Percentiles rank a stretch among this genome's conserved stretches.
These are phyloP conservation scores for Actinomortierella ambigua DNA, from an alignment of 371 early-diverging fungal genomes.

Conservation along the genomic window DNA sequence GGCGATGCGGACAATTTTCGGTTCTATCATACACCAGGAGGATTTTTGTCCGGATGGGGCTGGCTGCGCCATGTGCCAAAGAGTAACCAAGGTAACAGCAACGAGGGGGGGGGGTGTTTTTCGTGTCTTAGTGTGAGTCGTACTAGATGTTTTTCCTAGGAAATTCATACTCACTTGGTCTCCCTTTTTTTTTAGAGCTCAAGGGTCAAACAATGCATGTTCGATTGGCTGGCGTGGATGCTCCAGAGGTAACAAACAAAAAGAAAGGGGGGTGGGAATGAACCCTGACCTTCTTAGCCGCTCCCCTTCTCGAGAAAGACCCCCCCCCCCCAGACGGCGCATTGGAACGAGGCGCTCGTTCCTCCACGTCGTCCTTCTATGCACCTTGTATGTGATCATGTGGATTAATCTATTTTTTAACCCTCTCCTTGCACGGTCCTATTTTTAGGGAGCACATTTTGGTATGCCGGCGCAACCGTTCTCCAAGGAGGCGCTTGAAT, in stretches of 20 bases:
- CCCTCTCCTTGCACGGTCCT: too few relatives aligned
- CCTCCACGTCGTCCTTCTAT: too few relatives aligned
- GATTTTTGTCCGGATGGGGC: slow-evolving; percentile 56
- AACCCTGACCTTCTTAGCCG: too few relatives aligned
- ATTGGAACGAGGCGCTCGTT: too few relatives aligned
- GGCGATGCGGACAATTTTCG: slow-evolving; percentile 70
- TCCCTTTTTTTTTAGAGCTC: slow-evolving; percentile 45
- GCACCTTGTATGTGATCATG: too few relatives aligned
- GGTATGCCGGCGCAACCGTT: slow-evolving; percentile 77
- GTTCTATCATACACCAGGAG: slow-evolving; percentile 65
- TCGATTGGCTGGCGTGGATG: slow-evolving; percentile 80
- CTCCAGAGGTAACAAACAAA: slow-evolving; percentile 63
- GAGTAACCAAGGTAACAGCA: slow-evolving; percentile 44
- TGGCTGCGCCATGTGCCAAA: slow-evolving; percentile 57
- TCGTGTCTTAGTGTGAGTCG: neutral
- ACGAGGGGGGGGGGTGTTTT: neutral
- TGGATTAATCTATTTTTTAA: too few relatives aligned
- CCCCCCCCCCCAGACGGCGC: too few relatives aligned
- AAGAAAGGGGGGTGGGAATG: too few relatives aligned
- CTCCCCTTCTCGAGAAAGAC: too few relatives aligned
- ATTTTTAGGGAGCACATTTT: slow-evolving; percentile 61
- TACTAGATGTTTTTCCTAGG: neutral
- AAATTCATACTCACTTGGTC: neutral
- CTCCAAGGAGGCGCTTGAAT: slow-evolving; percentile 62
- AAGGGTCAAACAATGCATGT: slow-evolving; percentile 65